These are phyloP conservation scores for Extremus antarcticus DNA, from an alignment of 495 filamentous ascomycete species.

Conservation along the genomic window DNA sequence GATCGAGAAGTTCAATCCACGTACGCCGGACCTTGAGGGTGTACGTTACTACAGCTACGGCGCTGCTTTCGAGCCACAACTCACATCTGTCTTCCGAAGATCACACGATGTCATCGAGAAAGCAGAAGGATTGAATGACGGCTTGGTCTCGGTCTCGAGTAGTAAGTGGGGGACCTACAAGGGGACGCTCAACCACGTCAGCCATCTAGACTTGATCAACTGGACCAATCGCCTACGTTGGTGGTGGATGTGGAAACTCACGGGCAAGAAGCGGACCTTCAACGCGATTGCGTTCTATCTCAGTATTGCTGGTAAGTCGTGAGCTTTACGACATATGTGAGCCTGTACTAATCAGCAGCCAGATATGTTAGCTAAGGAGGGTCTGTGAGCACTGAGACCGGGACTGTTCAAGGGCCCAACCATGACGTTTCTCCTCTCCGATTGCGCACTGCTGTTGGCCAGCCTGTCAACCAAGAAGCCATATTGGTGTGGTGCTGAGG, in stretches of 20 bases:
- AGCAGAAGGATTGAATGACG: slow-evolving; percentile 79
- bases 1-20: slow-evolving; percentile 69
- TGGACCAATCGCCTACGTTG: slow-evolving; percentile 81
- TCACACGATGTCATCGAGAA: slow-evolving; percentile 60
- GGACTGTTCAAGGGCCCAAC: too few relatives aligned
- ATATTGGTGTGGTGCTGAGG: too few relatives aligned
- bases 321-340: neutral
- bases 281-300: slow-evolving; percentile 95
- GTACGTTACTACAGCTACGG: slow-evolving; percentile 90
- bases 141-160: slow-evolving; percentile 79
- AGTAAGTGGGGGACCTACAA: slow-evolving; percentile 86
- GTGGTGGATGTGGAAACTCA: slow-evolving; percentile 49
- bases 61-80: slow-evolving; percentile 54
- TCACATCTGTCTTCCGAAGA: slow-evolving; percentile 62
- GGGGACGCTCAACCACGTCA: slow-evolving; percentile 78
- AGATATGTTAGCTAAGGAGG: slow-evolving; percentile 71
- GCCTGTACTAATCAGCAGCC: slow-evolving; percentile 6
- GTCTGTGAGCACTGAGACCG: too few relatives aligned
- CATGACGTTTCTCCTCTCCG: too few relatives aligned
- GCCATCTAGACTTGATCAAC: slow-evolving; percentile 89
- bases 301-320: slow-evolving; percentile 59
- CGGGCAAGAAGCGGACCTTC: slow-evolving; percentile 63
- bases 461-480: too few relatives aligned
- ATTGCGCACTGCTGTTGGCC: too few relatives aligned
- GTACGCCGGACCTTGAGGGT: slow-evolving; percentile 57